Evolutionary conservation across 192 early-diverging fungal genomes (phyloP), one percentile per base, ranked within the genome.

Genomic region (Backusella parvicylindrica): DNA sequence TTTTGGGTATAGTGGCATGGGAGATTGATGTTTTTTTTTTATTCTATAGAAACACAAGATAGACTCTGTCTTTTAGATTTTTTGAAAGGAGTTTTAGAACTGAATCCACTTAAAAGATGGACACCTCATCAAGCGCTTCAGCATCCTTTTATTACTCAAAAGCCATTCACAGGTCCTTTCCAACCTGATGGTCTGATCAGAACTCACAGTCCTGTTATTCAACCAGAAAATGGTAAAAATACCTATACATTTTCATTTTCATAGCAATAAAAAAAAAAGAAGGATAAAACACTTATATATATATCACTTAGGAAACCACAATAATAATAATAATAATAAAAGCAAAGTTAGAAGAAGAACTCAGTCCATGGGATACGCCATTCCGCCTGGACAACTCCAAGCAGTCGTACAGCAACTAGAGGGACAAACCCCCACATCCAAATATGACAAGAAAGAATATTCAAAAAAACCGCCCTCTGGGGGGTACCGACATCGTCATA

Each of bases 61-160:
- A 88, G 96, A 3, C 63, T 82, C 18, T 89, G 91, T 21, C 90
- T 99, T 43, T 87, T 96, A 41, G 96, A 99, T 83, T 99, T 99
- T 84, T 76, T 98, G 23, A 84, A 89, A 37, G 97, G 97, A 15
- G 79, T 98, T 28, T 82, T 99, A 49, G 90, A 92, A 47, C 72
- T 98, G 26, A 97, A 98, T 64, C 97, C 96, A 1, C 87, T 94
- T 73, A 94, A 94, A 79, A 87, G 98, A 71, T 98, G 97, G 97
- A 93, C 95, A 16, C 97, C 98, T 15, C 92, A 93, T 49, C 95
- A 99, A 78, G 97, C 98, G 1, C 86, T 90, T 16, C 84, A 92
- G 79, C 98, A 99, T 72, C 98, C 98, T 11, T 98, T 99, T 75
- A 95, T 98, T 53, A 98, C 97, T 0, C 95, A 95, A 6, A 92